Evolutionary conservation across 441 rosid species (phyloP), one percentile per base, ranked within the genome.

Genomic region (Flueggea neowawraea): DNA sequence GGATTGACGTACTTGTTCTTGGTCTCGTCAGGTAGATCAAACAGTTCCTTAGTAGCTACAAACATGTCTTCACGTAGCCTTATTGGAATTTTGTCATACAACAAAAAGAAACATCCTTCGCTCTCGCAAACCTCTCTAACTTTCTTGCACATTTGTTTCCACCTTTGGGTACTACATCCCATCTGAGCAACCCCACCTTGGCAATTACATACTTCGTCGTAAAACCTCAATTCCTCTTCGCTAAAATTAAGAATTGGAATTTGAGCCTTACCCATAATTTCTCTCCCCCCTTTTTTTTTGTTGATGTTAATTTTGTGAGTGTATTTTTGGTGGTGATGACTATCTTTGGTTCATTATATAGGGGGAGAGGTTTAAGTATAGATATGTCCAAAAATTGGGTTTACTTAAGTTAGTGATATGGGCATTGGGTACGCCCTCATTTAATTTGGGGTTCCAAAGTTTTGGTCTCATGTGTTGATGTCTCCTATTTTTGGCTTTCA

Each of bases 21-120:
- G 56, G 74, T 76, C 17, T 72, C 81, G 16, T 69, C 70, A 9
- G 86, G 86, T 10, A 82, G 78, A 73, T 82, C 80, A 33, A 76
- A 82, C 10, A 82, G 52, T 1, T 52, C 7, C 12, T 55, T 74
- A 61, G 76, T 63, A 47, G 49, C 74, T 9, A 13, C 16, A 13
- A 76, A 63, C 71, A 72, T 67, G 6, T 74, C 66, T 39, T 70
- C 60, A 63, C 54, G 62, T 55, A 73, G 48, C 6, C 12, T 54
- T 2, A 2, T 14, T 12, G 71, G 55, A 51, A 75, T 45, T 36
- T 54, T 59, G 13, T 72, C 58, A 17, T 61, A 64, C 22, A 8
- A 52, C 12, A 72, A 11, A 10, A 76, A 49, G 65, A 82, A 82
- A 65, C 69, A 79, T 15, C 86, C 86, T 12, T 76, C 64, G 0